Evolutionary conservation across 345 rosid genomes (phyloP), one percentile per base, ranked within the genome.

Genomic region (Corymbia maculata): DNA sequence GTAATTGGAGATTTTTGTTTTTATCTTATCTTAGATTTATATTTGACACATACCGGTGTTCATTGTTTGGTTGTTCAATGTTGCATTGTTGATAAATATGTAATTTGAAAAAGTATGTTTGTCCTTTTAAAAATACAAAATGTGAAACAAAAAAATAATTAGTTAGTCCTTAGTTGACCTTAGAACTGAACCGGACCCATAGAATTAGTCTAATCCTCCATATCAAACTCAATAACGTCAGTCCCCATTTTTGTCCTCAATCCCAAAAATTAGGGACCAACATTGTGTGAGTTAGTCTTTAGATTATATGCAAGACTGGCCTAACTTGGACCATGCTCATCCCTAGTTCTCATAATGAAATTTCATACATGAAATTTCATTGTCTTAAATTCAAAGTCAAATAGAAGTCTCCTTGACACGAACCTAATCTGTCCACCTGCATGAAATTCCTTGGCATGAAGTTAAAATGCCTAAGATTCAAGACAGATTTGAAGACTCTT

Each of bases 241-340:
- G 1, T 55, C n/a, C n/a, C n/a, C n/a, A n/a, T n/a, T n/a, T n/a
- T n/a, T n/a, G n/a, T n/a, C 61, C 28, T 55, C 1, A 4, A 1
- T 55, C 28, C 13, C 61, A 55, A 55, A 22, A 55, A 9, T 4
- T 55, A 8, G 28, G 6, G 0, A 55, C 28, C 28, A 55, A 22
- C 2, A 55, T 8, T 55, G 0, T 55, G 0, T 0, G 0, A 0
- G 22, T 55, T 55, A 12, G 2, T 55, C 13, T 0, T 8, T 55
- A 12, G 2, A 19, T 55, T 55, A 0, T 21, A 2, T 55, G 61
- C 9, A 21, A 4, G 28, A 55, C 28, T 21, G 22, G 6, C 28
- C 28, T 12, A 22, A 55, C 22, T 55, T 5, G 6, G 13, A 55
- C 28, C 13, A 55, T 55, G 2, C 28, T 55, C 61, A 55, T 12